A percentile compares a stretch with the other conserved stretches of the same genome.
These are phyloP conservation scores for Reutealis trisperma DNA, from an alignment of 345 rosid species.

Conservation along the genomic window DNA sequence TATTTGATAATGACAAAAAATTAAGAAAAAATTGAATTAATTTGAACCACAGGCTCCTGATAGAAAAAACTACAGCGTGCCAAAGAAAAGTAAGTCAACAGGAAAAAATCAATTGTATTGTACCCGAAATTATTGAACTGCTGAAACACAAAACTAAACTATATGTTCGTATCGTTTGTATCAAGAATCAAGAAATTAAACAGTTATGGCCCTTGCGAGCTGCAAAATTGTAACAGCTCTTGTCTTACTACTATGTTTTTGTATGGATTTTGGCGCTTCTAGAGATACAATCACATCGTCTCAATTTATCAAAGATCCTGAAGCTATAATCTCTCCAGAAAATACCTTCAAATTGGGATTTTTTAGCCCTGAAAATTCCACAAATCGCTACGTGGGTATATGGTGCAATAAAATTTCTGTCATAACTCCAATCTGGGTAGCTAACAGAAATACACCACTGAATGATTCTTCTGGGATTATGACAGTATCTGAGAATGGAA, in stretches of 20 bases:
- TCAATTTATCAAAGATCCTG: conserved; percentile 6
- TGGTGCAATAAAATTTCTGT: neutral
- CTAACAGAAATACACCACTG: conserved; percentile 16
- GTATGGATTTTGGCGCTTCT: neutral
- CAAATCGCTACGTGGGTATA: conserved; percentile 11
- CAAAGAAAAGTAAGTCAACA: no score
- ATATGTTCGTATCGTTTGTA: neutral
- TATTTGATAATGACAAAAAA: no score
- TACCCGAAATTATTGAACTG: no score
- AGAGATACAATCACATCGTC: neutral
- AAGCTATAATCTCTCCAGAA: neutral
- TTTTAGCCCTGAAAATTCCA: conserved; percentile 16
- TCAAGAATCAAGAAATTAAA: neutral
- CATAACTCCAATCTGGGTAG: conserved; percentile 8
- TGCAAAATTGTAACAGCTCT: neutral
- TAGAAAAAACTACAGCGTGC: no score
- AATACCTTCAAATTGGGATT: conserved; percentile 7
- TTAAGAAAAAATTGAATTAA: no score
- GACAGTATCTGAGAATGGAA: conserved; percentile 45
- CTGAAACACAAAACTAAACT: no score
- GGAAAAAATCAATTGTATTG: no score
- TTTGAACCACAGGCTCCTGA: no score
- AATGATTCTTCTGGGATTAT: conserved; percentile 38
- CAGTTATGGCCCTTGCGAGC: neutral
- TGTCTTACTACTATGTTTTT: neutral